These are phyloP conservation scores for Colletotrichum siamense DNA, from an alignment of 2,329 filamentous ascomycete genomes.

Conservation along the genomic window DNA sequence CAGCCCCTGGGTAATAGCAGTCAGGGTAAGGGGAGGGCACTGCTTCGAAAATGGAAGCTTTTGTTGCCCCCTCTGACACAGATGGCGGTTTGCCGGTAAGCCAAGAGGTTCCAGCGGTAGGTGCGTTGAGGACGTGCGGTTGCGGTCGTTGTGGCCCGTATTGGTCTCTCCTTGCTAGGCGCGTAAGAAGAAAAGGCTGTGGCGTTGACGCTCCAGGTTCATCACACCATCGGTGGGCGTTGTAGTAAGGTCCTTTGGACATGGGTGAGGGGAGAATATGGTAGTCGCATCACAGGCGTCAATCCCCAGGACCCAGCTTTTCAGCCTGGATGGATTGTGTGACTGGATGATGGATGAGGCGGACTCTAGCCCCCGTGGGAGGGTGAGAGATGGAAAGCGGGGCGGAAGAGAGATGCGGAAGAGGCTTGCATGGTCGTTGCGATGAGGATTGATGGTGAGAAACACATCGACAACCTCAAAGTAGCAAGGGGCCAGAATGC, in stretches of 20 bases:
- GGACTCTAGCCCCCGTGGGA: background rate
- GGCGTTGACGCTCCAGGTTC: constrained; percentile 5
- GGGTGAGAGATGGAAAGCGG: background rate
- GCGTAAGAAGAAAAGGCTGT: background rate
- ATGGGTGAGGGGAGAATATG: background rate
- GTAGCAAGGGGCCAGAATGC: background rate
- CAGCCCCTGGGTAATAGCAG: background rate
- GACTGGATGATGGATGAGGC: constrained; percentile 1
- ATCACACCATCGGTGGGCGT: constrained; percentile 12
- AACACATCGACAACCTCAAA: background rate
- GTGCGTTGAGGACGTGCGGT: background rate
- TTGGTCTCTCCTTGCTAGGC: background rate
- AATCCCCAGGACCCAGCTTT: background rate
- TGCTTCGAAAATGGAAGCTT: background rate
- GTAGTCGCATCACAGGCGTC: background rate
- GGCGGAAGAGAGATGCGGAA: background rate
- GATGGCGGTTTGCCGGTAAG: constrained; percentile 5
- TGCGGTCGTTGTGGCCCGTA: background rate
- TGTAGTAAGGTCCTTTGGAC: background rate
- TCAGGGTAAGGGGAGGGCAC: background rate
- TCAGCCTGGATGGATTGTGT: background rate
- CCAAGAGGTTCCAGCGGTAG: background rate
- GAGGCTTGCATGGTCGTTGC: constrained; percentile 10
- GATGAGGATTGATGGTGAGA: background rate
- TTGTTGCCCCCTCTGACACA: background rate